phyloP scores from a whole-genome alignment of 495 filamentous ascomycete species.

The Penicillium flavigenum region DNA sequence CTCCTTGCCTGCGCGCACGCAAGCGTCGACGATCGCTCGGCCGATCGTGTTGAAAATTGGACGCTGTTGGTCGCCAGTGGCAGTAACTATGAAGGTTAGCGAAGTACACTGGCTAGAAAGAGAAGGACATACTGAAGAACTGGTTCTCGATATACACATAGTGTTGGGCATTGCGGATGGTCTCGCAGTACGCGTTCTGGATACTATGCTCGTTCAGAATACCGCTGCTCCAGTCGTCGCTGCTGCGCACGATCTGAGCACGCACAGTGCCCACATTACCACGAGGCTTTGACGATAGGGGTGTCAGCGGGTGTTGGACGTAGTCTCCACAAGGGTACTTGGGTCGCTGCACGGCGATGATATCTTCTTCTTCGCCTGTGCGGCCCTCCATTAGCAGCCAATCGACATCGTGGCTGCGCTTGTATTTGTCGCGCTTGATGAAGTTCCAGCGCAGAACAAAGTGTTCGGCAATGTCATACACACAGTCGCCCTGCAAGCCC shows the following conservation, averaged over 20 bases:
- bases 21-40: slow-evolving; percentile 83
- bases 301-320: slow-evolving; percentile 71
- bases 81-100: slow-evolving; percentile 60
- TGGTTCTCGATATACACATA: slow-evolving; percentile 98
- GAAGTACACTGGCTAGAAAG: slow-evolving; percentile 3
- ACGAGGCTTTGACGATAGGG: slow-evolving; percentile 53
- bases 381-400: slow-evolving; percentile 84
- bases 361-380: slow-evolving; percentile 73
- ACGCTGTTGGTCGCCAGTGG: slow-evolving; percentile 80
- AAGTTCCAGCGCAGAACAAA: slow-evolving; percentile 97
- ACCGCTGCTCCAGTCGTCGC: slow-evolving; percentile 92
- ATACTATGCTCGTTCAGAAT: slow-evolving; percentile 88
- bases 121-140: slow-evolving; percentile 67
- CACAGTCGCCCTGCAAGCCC: slow-evolving; percentile 82
- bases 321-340: slow-evolving; percentile 86
- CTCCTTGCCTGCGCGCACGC: slow-evolving; percentile 77
- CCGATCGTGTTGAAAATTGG: slow-evolving; percentile 89
- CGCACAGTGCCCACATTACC: slow-evolving; percentile 68
- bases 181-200: slow-evolving; percentile 84
- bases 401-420: slow-evolving; percentile 72
- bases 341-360: slow-evolving; percentile 83
- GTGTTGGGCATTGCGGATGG: slow-evolving; percentile 81
- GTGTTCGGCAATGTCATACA: slow-evolving; percentile 94
- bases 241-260: slow-evolving; percentile 83
- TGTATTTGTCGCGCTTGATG: slow-evolving; percentile 96